Evolutionary conservation across 139 green algal genomes (phyloP).

Genomic region (Zygnema cylindricum): DNA sequence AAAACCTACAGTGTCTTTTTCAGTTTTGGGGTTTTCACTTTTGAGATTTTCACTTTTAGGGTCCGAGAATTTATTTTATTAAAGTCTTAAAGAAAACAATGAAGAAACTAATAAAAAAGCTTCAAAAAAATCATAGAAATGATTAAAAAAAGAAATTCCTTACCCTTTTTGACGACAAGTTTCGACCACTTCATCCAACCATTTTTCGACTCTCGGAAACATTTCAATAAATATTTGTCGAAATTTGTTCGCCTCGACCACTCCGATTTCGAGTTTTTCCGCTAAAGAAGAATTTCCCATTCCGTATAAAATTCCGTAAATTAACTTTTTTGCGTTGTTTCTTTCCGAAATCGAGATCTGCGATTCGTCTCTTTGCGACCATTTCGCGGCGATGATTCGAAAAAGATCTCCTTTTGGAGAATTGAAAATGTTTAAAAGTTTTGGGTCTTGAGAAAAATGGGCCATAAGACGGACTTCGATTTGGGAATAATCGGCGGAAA

Average conservation of each 20-base stretch:
- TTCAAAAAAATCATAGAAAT: no score
- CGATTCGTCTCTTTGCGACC: slow-evolving; percentile 59
- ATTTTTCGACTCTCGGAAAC: slow-evolving; percentile 61
- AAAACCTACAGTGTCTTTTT: no score
- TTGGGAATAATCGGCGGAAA: slow-evolving; percentile 83
- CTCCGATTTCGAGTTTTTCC: slow-evolving; percentile 80
- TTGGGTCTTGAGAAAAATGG: slow-evolving; percentile 78
- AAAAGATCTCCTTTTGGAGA: slow-evolving; percentile 76
- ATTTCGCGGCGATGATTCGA: slow-evolving; percentile 73
- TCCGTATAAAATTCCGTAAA: slow-evolving; percentile 56
- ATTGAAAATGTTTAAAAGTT: slow-evolving; percentile 71
- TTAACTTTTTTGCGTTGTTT: slow-evolving; percentile 38
- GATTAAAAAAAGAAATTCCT: no score
- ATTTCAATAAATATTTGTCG: slow-evolving; percentile 54
- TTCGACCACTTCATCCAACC: slow-evolving; percentile 56
- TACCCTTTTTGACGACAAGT: slow-evolving; percentile 59
- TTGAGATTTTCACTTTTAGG: no score
- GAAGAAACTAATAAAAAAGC: no score
- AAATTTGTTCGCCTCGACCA: slow-evolving; percentile 64
- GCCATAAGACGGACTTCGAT: slow-evolving; percentile 91
- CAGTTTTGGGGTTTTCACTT: no score
- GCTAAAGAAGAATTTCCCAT: slow-evolving; percentile 47
- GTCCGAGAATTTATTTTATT: no score
- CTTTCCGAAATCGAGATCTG: slow-evolving; percentile 63
- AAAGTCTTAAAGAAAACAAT: no score